phyloP scores from a whole-genome alignment of 129 eudicot species.

The Erigeron canadensis region DNA sequence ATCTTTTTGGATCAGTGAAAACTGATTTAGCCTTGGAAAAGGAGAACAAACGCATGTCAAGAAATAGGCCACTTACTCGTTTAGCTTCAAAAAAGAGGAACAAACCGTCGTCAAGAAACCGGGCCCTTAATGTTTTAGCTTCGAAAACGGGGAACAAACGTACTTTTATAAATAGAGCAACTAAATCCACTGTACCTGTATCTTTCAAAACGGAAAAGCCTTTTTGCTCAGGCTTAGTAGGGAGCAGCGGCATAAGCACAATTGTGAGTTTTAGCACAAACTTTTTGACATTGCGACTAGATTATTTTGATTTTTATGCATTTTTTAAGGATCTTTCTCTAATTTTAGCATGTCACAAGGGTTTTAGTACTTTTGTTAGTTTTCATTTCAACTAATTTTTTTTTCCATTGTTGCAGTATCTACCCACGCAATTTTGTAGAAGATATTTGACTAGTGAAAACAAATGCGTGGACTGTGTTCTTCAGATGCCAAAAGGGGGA shows the following conservation, averaged over 20 bases:
- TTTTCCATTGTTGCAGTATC: neutral
- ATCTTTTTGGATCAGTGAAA: neutral
- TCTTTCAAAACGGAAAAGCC: neutral
- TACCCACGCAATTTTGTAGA: constrained; percentile 16
- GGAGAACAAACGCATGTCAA: neutral
- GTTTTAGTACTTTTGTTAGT: too few relatives aligned
- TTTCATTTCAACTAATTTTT: neutral
- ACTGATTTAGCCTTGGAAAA: neutral
- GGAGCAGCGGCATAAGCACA: too few relatives aligned
- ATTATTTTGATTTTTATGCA: too few relatives aligned
- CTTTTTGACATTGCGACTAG: too few relatives aligned
- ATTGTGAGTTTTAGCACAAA: too few relatives aligned
- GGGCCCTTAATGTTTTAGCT: neutral
- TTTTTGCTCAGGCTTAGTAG: neutral
- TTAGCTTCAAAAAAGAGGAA: neutral
- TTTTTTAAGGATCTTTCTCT: too few relatives aligned
- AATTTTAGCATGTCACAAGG: too few relatives aligned
- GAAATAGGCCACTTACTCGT: neutral
- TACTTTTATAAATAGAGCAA: too few relatives aligned
- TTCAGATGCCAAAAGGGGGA: constrained; percentile 11
- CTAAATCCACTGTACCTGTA: too few relatives aligned
- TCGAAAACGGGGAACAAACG: too few relatives aligned
- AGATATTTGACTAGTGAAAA: constrained; percentile 7
- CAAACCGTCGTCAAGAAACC: neutral
- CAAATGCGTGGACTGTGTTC: neutral